Evolutionary conservation across 2,329 filamentous ascomycete species (phyloP).

Genomic region (Colletotrichum sp.): DNA sequence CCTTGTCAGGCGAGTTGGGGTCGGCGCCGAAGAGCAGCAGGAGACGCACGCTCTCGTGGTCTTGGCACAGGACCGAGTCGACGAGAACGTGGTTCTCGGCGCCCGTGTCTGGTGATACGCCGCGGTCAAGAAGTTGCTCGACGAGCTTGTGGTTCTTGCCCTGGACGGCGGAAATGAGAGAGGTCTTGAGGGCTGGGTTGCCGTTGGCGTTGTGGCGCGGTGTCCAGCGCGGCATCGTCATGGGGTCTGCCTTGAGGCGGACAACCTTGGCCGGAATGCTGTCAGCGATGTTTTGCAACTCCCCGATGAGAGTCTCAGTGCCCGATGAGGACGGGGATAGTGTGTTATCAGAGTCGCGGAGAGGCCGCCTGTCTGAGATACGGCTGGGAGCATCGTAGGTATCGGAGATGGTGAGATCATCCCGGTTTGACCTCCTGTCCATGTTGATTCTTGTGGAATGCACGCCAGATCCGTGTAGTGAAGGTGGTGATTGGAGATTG

Average conservation of each 20-base stretch:
- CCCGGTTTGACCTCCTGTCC: background rate
- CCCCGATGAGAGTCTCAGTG: slow-evolving; percentile 37
- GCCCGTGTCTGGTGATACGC: slow-evolving; percentile 56
- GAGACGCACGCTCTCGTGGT: slow-evolving; percentile 59
- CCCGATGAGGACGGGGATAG: slow-evolving; percentile 31
- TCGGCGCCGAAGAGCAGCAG: slow-evolving; percentile 63
- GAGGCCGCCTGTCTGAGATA: slow-evolving; percentile 20
- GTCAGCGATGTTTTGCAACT: slow-evolving; percentile 26
- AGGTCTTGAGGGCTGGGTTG: slow-evolving; percentile 48
- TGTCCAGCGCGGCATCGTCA: slow-evolving; percentile 56
- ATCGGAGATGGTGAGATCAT: slow-evolving; percentile 12
- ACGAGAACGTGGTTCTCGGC: slow-evolving; percentile 53
- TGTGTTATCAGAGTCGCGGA: slow-evolving; percentile 30
- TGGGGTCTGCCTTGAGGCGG: slow-evolving; percentile 55
- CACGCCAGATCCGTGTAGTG: background rate
- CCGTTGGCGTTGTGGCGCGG: slow-evolving; percentile 49
- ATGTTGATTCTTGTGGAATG: background rate
- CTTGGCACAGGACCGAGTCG: slow-evolving; percentile 56
- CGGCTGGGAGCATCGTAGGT: slow-evolving; percentile 15
- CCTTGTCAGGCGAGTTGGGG: slow-evolving; percentile 55
- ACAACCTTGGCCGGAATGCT: slow-evolving; percentile 41
- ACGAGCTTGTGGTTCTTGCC: slow-evolving; percentile 60
- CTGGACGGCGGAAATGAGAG: slow-evolving; percentile 60
- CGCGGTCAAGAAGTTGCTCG: slow-evolving; percentile 63
- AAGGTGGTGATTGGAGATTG: background rate